Evolutionary conservation across 192 early-diverging fungal genomes (phyloP), one percentile per base, ranked within the genome.

Genomic region (Entomortierella beljakovae): DNA sequence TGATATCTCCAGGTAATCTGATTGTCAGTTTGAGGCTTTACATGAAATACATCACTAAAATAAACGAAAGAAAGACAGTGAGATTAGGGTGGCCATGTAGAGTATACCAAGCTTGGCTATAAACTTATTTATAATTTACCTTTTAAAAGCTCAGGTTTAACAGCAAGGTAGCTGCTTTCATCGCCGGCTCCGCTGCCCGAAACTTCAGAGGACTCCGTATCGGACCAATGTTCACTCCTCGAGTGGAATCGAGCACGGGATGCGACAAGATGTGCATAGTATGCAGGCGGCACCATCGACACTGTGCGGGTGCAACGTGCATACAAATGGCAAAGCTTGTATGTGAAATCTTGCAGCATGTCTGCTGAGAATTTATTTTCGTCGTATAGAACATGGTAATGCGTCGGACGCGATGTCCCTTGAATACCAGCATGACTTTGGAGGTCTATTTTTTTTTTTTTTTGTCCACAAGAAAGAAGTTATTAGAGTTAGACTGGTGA

Each of bases 181-280:
- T 65, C 62, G 0, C 35, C 50, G 34, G 8, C 23, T 13, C 49
- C 15, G 16, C 32, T 20, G 6, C 56, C 76, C 13, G 56, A 48
- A 2, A 70, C 55, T 32, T 84, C 66, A 1, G 48, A 48, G 2
- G 29, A 29, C 1, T 25, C 29, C 3, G 80, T 77, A 26, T 88
- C 84, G 22, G 70, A 74, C 81, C 79, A 88, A 20, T 62, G 58
- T 22, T 92, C 91, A 15, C 90, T 91, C 8, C 84, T 85, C 15
- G 86, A 83, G 69, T 97, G 96, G 89, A 94, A 96, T 48, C 95
- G 88, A 0, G 96, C 96, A n/a, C 95, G 85, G n/a, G 88, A 88
- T 20, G 94, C 94, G 11, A 97, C 91, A 25, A 97, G 80, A 82
- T 98, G 92, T 6, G 97, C 96, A 68, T 98, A 97, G 85, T 98